A percentile compares a stretch with the other conserved stretches of the same genome.
phyloP scores from a whole-genome alignment of 1,284 basidiomycete species.

The Papiliotrema laurentii region DNA sequence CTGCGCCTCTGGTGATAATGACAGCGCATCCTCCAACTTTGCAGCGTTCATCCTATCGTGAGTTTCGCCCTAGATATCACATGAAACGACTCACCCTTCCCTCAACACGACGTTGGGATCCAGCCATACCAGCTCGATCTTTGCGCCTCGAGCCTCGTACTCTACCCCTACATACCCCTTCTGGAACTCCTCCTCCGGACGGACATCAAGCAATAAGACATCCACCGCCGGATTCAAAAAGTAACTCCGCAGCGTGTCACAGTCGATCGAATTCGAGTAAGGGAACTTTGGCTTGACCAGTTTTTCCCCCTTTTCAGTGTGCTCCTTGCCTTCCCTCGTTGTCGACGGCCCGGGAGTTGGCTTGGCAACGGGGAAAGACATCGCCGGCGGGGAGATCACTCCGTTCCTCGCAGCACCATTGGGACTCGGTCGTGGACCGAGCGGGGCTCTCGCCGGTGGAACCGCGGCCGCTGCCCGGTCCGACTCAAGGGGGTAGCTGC shows the following conservation, averaged over 20 bases:
- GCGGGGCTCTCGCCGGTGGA: not conserved
- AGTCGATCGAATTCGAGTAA: slow-evolving; percentile 57
- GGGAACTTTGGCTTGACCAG: slow-evolving; percentile 51
- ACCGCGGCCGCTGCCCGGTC: not conserved
- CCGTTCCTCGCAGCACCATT: not conserved
- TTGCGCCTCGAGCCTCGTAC: slow-evolving; percentile 45
- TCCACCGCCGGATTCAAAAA: slow-evolving; percentile 57
- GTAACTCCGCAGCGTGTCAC: slow-evolving; percentile 61
- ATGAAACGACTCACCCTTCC: slow-evolving; percentile 56
- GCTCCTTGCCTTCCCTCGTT: too few relatives aligned
- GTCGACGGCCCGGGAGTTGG: slow-evolving; percentile 1
- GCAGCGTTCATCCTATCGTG: slow-evolving; percentile 59
- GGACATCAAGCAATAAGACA: slow-evolving; percentile 76
- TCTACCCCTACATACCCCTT: slow-evolving; percentile 64
- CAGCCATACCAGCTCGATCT: slow-evolving; percentile 63
- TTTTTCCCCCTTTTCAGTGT: not conserved
- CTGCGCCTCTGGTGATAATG: slow-evolving; percentile 67
- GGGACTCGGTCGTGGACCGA: not conserved
- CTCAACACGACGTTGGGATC: slow-evolving; percentile 73
- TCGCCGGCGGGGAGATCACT: not conserved
- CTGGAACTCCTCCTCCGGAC: slow-evolving; percentile 71
- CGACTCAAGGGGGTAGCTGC: not conserved
- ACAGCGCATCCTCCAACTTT: slow-evolving; percentile 70
- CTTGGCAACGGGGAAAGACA: slow-evolving; percentile 1
- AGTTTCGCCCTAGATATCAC: slow-evolving; percentile 1